Evolutionary conservation across 139 green algal species (phyloP), one percentile per base, ranked within the genome.

Genomic region (Spirogloea muscicola): DNA sequence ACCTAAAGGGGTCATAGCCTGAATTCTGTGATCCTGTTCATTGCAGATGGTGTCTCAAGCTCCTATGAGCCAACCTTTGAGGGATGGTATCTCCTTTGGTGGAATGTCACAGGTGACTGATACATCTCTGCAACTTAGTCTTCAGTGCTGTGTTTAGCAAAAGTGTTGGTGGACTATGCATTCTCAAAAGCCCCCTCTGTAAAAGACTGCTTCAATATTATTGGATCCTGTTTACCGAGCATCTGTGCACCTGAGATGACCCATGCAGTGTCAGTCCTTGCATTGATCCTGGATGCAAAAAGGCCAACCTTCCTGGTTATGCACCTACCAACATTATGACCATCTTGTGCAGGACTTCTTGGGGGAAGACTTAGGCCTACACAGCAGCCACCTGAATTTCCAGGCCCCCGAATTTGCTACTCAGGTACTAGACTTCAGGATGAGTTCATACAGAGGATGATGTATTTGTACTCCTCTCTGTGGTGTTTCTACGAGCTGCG

Each of bases 341-440:
- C 48, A n/a, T 25, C 48, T 33, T n/a, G 25, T 9, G 13, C 66
- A 75, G 66, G 66, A 75, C 57, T 78, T 52, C 27, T 2, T 78
- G 39, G 61, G 61, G 18, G 70, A 78, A 27, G 70, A 78, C 39
- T 78, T 78, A 29, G 76, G 76, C 25, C 76, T 60, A 34, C 70
- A 78, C 43, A 60, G 70, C 70, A 76, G 59, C 27, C 70, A 77
- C 16, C 31, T 68, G 1, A 68, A 77, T 10, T 77, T 58, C 27
- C 27, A n/a, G n/a, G n/a, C n/a, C n/a, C n/a, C n/a, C n/a, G n/a
- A n/a, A n/a, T n/a, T n/a, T n/a, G n/a, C n/a, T n/a, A n/a, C n/a
- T n/a, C n/a, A n/a, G n/a, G n/a, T n/a, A n/a, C n/a, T n/a, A n/a
- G n/a, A n/a, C n/a, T n/a, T n/a, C n/a, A n/a, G n/a, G n/a, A n/a